phyloP scores from a whole-genome alignment of 495 filamentous ascomycete species.

The Bombardia bombarda region DNA sequence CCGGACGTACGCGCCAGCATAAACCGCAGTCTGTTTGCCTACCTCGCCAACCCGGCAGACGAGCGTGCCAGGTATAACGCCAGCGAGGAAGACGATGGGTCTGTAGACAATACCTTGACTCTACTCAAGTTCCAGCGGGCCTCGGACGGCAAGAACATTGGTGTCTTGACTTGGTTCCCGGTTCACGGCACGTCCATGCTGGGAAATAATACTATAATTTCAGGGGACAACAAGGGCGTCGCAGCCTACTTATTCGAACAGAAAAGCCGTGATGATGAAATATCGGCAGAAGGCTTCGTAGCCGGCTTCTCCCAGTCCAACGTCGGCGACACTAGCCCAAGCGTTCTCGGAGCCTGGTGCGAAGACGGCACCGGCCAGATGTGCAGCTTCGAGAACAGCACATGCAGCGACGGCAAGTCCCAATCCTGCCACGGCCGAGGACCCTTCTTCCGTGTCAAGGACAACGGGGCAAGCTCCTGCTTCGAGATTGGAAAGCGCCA shows the following conservation, averaged over 20 bases:
- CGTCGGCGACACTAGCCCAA: conserved; percentile 88
- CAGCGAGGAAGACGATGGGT: conserved; percentile 46
- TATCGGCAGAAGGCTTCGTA: conserved; percentile 64
- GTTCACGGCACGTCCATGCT: conserved; percentile 90
- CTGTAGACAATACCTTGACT: conserved; percentile 84
- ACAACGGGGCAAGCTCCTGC: conserved; percentile 69
- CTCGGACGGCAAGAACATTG: conserved; percentile 65
- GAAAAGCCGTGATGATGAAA: conserved; percentile 41
- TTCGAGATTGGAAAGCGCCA: conserved; percentile 72
- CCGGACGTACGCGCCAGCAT: no score
- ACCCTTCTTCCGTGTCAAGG: conserved; percentile 63
- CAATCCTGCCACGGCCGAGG: conserved; percentile 80
- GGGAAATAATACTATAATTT: conserved; percentile 85
- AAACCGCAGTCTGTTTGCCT: conserved; percentile 85
- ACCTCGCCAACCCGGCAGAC: conserved; percentile 76
- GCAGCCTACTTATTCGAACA: conserved; percentile 83
- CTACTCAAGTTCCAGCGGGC: conserved; percentile 70
- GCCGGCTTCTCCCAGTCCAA: conserved; percentile 93
- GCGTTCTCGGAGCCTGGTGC: conserved; percentile 77
- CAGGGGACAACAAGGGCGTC: conserved; percentile 95
- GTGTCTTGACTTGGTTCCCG: conserved; percentile 85
- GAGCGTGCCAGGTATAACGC: conserved; percentile 67
- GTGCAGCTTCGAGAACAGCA: conserved; percentile 70
- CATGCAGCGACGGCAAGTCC: conserved; percentile 62
- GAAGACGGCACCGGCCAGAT: conserved; percentile 64